phyloP scores from a whole-genome alignment of 1,139 yeast species.

The Suhomyces bokatorum region DNA sequence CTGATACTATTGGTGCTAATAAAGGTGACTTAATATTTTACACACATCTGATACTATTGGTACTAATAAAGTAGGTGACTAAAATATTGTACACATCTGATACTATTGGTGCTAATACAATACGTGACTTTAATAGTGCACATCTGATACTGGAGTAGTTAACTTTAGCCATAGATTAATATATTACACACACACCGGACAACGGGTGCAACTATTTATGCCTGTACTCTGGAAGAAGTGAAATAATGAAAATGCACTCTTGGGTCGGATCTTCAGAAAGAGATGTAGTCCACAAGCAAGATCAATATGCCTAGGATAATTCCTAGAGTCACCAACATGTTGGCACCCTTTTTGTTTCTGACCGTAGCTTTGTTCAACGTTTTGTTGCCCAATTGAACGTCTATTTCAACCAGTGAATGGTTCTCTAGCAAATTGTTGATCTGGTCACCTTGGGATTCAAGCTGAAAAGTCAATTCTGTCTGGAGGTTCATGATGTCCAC shows the following conservation, averaged over 20 bases:
- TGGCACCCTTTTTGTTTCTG: conserved; percentile 70
- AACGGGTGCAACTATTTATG: not conserved
- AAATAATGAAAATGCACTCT: not conserved
- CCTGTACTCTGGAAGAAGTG: not conserved
- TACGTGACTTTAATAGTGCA: too few relatives aligned
- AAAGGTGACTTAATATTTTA: too few relatives aligned
- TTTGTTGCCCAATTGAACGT: conserved; percentile 72
- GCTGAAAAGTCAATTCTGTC: conserved; percentile 72
- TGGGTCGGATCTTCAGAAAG: conserved; percentile 22
- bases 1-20: too few relatives aligned
- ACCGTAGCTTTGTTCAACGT: conserved; percentile 70
- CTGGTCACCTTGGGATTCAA: conserved; percentile 73
- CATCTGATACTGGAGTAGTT: too few relatives aligned
- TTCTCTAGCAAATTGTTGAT: conserved; percentile 67
- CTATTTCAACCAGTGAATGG: conserved; percentile 67
- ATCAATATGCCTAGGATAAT: conserved; percentile 62
- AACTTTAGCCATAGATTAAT: too few relatives aligned
- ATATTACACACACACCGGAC: not conserved
- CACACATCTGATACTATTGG: too few relatives aligned
- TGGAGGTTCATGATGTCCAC: conserved; percentile 79
- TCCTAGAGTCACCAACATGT: conserved; percentile 61
- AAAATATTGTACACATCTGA: too few relatives aligned
- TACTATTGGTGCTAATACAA: too few relatives aligned
- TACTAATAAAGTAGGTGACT: too few relatives aligned
- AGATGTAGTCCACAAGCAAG: conserved; percentile 60